Base-by-base conservation (phyloP, 2,329 filamentous ascomycete species). In the Cladophialophora immunda region DNA sequence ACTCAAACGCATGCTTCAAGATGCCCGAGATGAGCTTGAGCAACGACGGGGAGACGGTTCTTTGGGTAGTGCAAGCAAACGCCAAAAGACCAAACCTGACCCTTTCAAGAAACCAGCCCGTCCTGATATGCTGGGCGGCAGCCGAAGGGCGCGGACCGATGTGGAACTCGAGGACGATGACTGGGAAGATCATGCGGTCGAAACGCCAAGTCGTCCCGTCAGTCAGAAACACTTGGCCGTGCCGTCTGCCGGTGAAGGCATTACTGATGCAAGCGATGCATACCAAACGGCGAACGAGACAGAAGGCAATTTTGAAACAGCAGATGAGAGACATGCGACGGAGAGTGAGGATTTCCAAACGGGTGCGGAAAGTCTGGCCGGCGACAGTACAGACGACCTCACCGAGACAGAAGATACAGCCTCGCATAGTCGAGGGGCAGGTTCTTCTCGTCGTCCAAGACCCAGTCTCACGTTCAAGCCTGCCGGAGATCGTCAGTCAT, bases 321-420 rank as follows among this genome's bases (percentile, higher is more conserved):
- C 89, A 27, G 92, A 96, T 74, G 94, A 97, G 78, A 88, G 89
- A 30, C 86, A 86, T 63, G 85, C 82, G 7, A 97, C 93, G 0
- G 94, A 97, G 80, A 97, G 93, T 11, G 94, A 98, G 72, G 93
- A 93, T 70, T 98, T 98, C 87, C 92, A 97, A 77, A 97, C 94
- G 3, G 93, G 92, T n/a, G 87, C 89, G 17, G 95, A 98, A 76
- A 88, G 84, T 68, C 80, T 89, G 70, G 84, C 83, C 62, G 85
- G 85, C 73, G 91, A 92, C 17, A 93, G 90, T 75, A 91, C 88
- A 64, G 92, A 93, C 68, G 91, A 93, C 71, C 83, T 91, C 56
- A 97, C 93, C 0, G 94, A 97, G 80, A 98, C 94, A 0, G 94
- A 97, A 77, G 86, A 84, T 61, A 81, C 74, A 65, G 72, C 76